Percentiles rank a stretch among this genome's conserved stretches.
phyloP scores from a whole-genome alignment of 768 basidiomycete genomes.

The Multifurca ochricompacta region DNA sequence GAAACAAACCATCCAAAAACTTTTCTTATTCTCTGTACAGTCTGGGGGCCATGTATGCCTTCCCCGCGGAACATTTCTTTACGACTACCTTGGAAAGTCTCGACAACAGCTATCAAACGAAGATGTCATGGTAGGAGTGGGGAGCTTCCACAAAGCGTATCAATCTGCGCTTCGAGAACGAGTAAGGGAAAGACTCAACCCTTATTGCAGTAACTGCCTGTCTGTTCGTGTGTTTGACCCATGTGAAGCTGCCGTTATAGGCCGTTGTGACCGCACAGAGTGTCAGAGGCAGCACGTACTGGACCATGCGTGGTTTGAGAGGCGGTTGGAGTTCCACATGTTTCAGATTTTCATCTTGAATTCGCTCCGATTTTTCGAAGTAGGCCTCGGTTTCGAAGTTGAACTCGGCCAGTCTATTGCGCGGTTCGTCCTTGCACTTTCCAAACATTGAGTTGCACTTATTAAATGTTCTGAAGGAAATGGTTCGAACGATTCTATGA shows the following conservation, averaged over 20 bases:
- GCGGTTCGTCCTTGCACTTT: background rate
- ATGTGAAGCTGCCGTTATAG: background rate
- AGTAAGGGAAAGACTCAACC: background rate
- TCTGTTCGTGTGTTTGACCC: slow-evolving; percentile 12
- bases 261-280: slow-evolving; percentile 4
- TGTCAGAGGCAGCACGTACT: slow-evolving; percentile 12
- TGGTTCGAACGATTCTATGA: slow-evolving; percentile 19
- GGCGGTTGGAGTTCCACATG: slow-evolving; percentile 12
- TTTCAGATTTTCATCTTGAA: slow-evolving; percentile 7
- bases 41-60: slow-evolving; percentile 7
- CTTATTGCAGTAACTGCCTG: slow-evolving; percentile 1
- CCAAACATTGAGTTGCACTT: background rate
- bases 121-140: slow-evolving; percentile 1
- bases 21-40: slow-evolving; percentile 6
- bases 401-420: background rate
- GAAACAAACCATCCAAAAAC: background rate
- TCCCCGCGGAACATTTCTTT: slow-evolving; percentile 5
- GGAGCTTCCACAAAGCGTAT: background rate
- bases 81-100: background rate
- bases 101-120: background rate
- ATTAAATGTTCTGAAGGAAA: background rate
- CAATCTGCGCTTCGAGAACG: background rate
- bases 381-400: background rate
- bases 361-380: background rate
- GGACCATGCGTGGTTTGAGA: slow-evolving; percentile 10